Percentiles rank a stretch among this genome's conserved stretches.
phyloP scores from a whole-genome alignment of 441 rosid species.

The Erodium texanum region DNA sequence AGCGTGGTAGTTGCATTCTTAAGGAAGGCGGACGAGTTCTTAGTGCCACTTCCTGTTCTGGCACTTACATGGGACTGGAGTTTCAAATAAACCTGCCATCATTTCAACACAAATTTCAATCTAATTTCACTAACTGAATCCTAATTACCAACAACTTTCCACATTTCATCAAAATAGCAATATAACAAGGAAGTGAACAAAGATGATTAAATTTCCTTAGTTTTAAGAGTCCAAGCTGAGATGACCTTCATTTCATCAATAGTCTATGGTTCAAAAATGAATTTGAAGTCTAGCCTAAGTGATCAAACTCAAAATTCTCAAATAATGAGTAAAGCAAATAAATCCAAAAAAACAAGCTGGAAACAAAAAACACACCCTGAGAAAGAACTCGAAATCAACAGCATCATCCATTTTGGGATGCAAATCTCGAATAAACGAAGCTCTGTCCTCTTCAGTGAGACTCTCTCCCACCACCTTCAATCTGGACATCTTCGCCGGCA shows the following conservation, averaged over 20 bases:
- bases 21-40: slow-evolving; percentile 70
- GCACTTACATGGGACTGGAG: slow-evolving; percentile 57
- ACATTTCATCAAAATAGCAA: not conserved
- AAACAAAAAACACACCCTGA: slow-evolving; percentile 47
- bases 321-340: not conserved
- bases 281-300: not conserved
- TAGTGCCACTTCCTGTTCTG: slow-evolving; percentile 55
- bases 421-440: slow-evolving; percentile 40
- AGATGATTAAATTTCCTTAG: too few species aligned
- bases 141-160: not conserved
- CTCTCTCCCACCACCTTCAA: slow-evolving; percentile 44
- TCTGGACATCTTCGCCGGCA: slow-evolving; percentile 77
- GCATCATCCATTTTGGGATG: slow-evolving; percentile 38
- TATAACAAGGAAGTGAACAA: not conserved
- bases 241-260: not conserved
- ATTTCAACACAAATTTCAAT: slow-evolving; percentile 10
- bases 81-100: slow-evolving; percentile 60
- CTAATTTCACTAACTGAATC: not conserved
- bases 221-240: not conserved
- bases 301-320: not conserved
- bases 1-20: slow-evolving; percentile 83
- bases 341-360: not conserved
- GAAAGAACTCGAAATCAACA: slow-evolving; percentile 82
- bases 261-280: not conserved
- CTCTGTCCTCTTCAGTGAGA: slow-evolving; percentile 63